These are phyloP conservation scores for Aspergillus candidus DNA, from an alignment of 2,329 filamentous ascomycete species.

Conservation along the genomic window DNA sequence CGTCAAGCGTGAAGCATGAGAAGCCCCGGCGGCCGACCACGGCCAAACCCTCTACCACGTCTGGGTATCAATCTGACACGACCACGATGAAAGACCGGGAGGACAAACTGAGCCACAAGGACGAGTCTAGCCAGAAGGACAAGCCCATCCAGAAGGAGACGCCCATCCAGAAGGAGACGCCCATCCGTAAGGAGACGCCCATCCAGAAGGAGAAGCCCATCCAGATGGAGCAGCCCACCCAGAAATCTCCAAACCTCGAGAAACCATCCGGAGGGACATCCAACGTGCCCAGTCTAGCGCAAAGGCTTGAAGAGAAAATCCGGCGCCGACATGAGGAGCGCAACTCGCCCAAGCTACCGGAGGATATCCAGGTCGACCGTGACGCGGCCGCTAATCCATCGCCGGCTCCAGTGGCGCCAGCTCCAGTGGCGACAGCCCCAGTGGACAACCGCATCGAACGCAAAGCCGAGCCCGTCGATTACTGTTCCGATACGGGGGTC, in stretches of 20 bases:
- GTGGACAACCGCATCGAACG: neutral
- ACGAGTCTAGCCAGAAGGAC: neutral
- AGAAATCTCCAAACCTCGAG: neutral
- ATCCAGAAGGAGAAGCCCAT: too few species aligned
- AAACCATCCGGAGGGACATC: constrained; percentile 7
- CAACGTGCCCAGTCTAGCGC: constrained; percentile 19
- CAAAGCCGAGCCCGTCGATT: neutral
- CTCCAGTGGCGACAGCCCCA: neutral
- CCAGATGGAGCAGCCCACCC: too few species aligned
- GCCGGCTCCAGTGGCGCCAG: neutral
- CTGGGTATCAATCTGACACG: constrained; percentile 22
- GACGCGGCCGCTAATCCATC: neutral
- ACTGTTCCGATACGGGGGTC: too few species aligned
- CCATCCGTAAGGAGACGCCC: too few species aligned
- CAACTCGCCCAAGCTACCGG: constrained; percentile 7
- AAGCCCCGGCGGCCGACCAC: constrained; percentile 5
- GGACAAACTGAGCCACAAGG: neutral
- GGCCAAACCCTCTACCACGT: constrained; percentile 9
- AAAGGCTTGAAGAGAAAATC: constrained; percentile 32
- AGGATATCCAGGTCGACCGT: constrained; percentile 5
- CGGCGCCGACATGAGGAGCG: constrained; percentile 23
- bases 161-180: too few species aligned
- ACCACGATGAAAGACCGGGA: constrained; percentile 1
- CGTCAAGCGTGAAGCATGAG: constrained; percentile 17
- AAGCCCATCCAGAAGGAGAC: neutral